Percentiles rank a stretch among this genome's conserved stretches.
Conservation (phyloP, 192 early-diverging fungal species). For the Gaertneriomyces semiglobifer region DNA sequence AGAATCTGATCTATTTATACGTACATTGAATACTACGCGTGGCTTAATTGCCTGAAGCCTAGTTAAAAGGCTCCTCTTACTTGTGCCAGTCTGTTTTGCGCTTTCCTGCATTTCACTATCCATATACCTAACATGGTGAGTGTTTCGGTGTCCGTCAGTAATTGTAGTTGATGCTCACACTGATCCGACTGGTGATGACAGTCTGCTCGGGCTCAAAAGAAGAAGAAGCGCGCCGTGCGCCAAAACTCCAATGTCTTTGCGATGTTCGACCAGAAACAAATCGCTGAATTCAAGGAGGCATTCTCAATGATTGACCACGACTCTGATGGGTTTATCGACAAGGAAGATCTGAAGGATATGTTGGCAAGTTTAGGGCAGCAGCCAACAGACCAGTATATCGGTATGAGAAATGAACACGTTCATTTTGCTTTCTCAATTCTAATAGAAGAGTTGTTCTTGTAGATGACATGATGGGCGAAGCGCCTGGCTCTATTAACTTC, state of each 20-base stretch:
- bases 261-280: conserved; percentile 95
- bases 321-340: conserved; percentile 85
- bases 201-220: conserved; percentile 60
- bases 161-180: no score
- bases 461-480: conserved; percentile 89
- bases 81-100: no score
- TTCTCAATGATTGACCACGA: conserved; percentile 96
- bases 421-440: conserved; percentile 37
- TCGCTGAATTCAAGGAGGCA: conserved; percentile 94
- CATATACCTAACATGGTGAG: no score
- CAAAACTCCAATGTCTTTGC: conserved; percentile 98
- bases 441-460: conserved; percentile 69
- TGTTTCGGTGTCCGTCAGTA: no score
- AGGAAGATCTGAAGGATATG: conserved; percentile 89
- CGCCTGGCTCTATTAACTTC: conserved; percentile 83
- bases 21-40: no score
- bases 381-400: neutral
- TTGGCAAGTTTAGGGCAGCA: conserved; percentile 70
- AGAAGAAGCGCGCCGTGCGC: conserved; percentile 86
- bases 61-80: no score
- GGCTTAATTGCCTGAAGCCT: no score
- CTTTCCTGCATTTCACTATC: no score
- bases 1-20: no score
- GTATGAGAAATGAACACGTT: neutral
- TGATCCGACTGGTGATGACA: conserved; percentile 1